Percentiles rank a stretch among this genome's conserved stretches.
These are phyloP conservation scores for Parietaria judaica DNA, from an alignment of 306 rosid species.

Conservation along the genomic window DNA sequence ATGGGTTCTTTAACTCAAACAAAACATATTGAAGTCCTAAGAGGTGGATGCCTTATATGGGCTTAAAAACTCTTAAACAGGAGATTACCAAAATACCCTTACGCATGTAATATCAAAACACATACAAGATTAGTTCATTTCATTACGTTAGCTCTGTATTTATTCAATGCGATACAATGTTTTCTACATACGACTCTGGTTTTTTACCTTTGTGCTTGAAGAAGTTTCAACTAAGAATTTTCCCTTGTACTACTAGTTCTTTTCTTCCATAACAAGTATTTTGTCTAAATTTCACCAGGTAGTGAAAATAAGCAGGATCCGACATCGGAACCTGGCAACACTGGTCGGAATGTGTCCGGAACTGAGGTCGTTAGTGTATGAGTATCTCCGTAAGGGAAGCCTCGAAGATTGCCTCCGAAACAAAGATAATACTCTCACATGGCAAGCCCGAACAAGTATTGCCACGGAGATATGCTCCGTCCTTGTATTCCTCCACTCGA, in stretches of 20 bases:
- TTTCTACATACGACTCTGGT: background rate
- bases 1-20: too few relatives aligned
- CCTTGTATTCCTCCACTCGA: constrained; percentile 73
- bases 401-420: constrained; percentile 61
- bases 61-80: too few relatives aligned
- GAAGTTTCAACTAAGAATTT: background rate
- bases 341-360: constrained; percentile 76
- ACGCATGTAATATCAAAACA: too few relatives aligned
- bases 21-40: too few relatives aligned
- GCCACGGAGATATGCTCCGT: constrained; percentile 75
- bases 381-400: constrained; percentile 68
- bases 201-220: background rate
- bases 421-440: constrained; percentile 52
- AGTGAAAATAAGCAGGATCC: constrained; percentile 67
- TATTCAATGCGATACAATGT: too few relatives aligned
- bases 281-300: constrained; percentile 58
- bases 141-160: background rate
- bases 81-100: too few relatives aligned
- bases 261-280: constrained; percentile 1
- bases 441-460: constrained; percentile 69
- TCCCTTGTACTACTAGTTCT: background rate
- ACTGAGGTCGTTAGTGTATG: constrained; percentile 71
- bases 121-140: background rate
- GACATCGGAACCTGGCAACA: constrained; percentile 74
- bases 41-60: too few relatives aligned